These are phyloP conservation scores for Ampelocalamus luodianensis DNA, from an alignment of 176 grass and related monocot genomes.

Conservation along the genomic window DNA sequence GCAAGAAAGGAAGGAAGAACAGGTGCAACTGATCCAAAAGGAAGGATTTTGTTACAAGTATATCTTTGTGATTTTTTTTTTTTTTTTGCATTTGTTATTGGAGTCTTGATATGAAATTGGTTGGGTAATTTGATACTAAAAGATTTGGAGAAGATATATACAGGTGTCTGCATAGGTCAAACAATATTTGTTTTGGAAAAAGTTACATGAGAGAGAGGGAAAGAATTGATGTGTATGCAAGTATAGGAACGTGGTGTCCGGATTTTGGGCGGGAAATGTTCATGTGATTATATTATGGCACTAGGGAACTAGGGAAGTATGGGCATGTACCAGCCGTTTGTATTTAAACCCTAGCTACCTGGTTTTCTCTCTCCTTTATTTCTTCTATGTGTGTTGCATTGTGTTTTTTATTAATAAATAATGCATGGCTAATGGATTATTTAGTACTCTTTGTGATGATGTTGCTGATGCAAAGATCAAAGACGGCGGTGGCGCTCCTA, in stretches of 20 bases:
- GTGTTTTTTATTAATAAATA: not conserved
- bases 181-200: slow-evolving; percentile 37
- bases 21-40: slow-evolving; percentile 41
- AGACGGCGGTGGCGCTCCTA: no score
- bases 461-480: slow-evolving; percentile 41
- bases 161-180: slow-evolving; percentile 41
- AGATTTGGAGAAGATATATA: not conserved
- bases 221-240: slow-evolving; percentile 34
- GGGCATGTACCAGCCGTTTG: slow-evolving; percentile 49
- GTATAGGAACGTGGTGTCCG: slow-evolving; percentile 49
- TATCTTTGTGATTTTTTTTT: not conserved
- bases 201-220: not conserved
- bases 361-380: not conserved
- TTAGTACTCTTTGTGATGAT: slow-evolving; percentile 37
- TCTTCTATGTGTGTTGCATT: not conserved
- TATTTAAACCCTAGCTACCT: slow-evolving; percentile 43
- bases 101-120: not conserved
- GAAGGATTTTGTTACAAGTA: not conserved
- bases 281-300: slow-evolving; percentile 48
- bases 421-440: not conserved
- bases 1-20: slow-evolving; percentile 21
- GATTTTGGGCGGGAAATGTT: slow-evolving; percentile 56
- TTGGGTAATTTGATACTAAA: not conserved
- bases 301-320: slow-evolving; percentile 27
- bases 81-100: not conserved